These are phyloP conservation scores for Volvox carteri DNA, from an alignment of 163 green algal genomes.

Conservation along the genomic window DNA sequence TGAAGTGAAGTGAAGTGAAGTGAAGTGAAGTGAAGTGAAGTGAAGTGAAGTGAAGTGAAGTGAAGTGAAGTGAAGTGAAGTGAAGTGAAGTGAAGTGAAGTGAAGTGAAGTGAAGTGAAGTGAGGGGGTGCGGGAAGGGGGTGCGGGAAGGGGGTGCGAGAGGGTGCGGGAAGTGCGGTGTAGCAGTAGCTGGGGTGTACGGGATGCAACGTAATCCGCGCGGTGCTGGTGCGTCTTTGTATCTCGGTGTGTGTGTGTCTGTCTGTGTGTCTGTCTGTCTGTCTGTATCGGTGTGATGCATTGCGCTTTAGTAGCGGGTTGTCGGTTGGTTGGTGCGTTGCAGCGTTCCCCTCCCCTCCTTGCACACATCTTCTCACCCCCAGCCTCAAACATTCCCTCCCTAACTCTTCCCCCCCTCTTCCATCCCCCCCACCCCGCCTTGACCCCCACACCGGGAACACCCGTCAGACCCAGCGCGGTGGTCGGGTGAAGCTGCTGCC, in stretches of 20 bases:
- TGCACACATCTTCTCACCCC: neutral
- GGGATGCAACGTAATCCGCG: no score
- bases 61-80: neutral
- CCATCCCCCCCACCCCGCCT: neutral
- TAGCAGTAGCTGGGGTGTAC: no score
- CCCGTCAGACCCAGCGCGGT: slow-evolving; percentile 78
- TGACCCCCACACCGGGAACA: neutral
- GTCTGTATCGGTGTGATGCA: no score
- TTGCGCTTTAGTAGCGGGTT: no score
- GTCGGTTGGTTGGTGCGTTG: neutral
- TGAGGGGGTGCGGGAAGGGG: neutral
- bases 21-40: neutral
- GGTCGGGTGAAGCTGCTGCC: slow-evolving; percentile 83
- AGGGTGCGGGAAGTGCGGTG: no score
- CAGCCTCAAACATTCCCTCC: no score
- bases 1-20: neutral
- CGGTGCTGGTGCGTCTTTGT: no score
- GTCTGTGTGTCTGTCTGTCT: no score
- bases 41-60: neutral
- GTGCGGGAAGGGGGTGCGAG: no score
- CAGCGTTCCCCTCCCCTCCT: neutral
- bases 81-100: neutral
- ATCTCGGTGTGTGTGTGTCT: no score
- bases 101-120: neutral
- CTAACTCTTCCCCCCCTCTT: neutral